Percentiles rank a stretch among this genome's conserved stretches.
Conservation (phyloP, 768 basidiomycete species). For the Daedaleopsis sinensis region DNA sequence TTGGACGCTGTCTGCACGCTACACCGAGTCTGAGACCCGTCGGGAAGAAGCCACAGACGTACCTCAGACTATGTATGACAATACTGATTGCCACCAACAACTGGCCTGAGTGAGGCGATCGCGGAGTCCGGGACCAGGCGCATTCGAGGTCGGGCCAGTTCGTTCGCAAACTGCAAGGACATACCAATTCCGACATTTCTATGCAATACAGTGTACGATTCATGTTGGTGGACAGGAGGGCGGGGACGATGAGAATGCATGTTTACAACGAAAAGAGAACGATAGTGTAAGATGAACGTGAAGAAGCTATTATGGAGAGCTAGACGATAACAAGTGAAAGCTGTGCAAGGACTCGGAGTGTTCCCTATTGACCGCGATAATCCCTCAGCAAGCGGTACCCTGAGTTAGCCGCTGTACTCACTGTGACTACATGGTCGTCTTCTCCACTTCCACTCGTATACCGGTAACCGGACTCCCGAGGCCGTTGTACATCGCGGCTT, state of each 20-base stretch:
- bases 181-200: conserved; percentile 13
- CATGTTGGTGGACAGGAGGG: neutral
- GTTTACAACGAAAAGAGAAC: neutral
- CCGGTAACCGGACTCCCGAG: conserved; percentile 27
- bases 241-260: neutral
- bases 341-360: conserved; percentile 1
- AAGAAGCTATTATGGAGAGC: conserved; percentile 14
- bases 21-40: too few relatives aligned
- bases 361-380: conserved; percentile 2
- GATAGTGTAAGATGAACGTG: conserved; percentile 8
- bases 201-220: conserved; percentile 19
- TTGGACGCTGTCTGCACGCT: too few relatives aligned
- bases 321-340: neutral
- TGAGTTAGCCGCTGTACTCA: neutral
- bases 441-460: conserved; percentile 36
- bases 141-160: neutral
- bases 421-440: conserved; percentile 31
- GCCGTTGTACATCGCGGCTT: conserved; percentile 18
- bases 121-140: too few relatives aligned
- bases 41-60: too few relatives aligned
- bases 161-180: too few relatives aligned
- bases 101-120: too few relatives aligned
- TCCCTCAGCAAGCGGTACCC: neutral
- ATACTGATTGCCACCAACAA: too few relatives aligned
- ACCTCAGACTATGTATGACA: too few relatives aligned